Base-by-base conservation (phyloP, 352 stramenopile species). In the Phytopythium chamaehyphon region DNA sequence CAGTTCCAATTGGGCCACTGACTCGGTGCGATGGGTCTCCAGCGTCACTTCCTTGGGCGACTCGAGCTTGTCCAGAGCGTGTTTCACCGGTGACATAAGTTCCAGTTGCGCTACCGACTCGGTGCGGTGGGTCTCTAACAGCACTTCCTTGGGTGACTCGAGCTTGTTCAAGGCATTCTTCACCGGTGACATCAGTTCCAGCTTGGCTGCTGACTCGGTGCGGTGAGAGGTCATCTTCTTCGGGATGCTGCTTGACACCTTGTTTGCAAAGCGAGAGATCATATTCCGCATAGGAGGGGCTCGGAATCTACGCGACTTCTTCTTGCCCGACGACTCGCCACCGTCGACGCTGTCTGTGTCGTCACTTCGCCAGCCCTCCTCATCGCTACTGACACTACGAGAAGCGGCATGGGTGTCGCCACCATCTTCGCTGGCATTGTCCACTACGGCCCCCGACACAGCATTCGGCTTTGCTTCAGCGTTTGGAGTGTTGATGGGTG, bases 181-280 rank as follows among this genome's bases (percentile, higher is more conserved):
- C 1, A 66, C 62, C 5, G 66, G 57, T 3, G 62, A 67, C 5
- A 55, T 55, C 9, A 65, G 38, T 2, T 64, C 63, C 28, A 72
- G 38, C 35, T 64, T 59, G 3, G 63, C 56, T 4, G 57, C 62
- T 8, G 59, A 64, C 16, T 76, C 62, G 0, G 62, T 64, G 16
- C 62, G 60, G n/a, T 68, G 57, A 1, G 54, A 33, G 28, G 9
- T 33, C 28, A 33, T 33, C 28, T 33, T 33, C 39, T 55, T 46
- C 16, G 38, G 39, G 9, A 45, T 53, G 42, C 66, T 70, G 46
- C 52, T 71, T 21, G 68, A 45, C 19, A 50, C 50, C 22, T 71
- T 74, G 35, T 63, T 57, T 36, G 61, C 40, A 14, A 77, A 74
- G 47, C 54, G 62, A 24, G 64, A 77, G 21, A 77, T 60, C 35